Percentiles rank a stretch among this genome's conserved stretches.
These are phyloP conservation scores for Parathielavia hyrcaniae DNA, from an alignment of 495 filamentous ascomycete species.

Conservation along the genomic window DNA sequence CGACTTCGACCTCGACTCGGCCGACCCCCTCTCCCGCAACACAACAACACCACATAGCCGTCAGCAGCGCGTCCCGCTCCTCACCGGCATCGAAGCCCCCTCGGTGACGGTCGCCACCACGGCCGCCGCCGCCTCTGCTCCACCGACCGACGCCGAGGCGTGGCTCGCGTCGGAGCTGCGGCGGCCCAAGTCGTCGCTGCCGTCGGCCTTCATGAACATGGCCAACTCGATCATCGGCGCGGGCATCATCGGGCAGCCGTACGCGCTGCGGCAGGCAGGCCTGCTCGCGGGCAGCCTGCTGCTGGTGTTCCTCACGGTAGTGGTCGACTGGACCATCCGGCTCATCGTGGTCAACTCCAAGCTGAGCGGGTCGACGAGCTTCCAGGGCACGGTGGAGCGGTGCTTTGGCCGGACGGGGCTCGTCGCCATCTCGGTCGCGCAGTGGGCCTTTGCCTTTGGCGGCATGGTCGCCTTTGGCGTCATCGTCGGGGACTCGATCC, in stretches of 20 bases:
- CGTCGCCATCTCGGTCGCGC: slow-evolving; percentile 82
- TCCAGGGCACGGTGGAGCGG: slow-evolving; percentile 89
- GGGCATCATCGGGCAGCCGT: slow-evolving; percentile 95
- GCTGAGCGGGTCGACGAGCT: slow-evolving; percentile 81
- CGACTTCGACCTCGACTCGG: slow-evolving; percentile 35
- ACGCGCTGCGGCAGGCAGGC: slow-evolving; percentile 87
- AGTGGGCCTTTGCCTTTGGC: slow-evolving; percentile 97
- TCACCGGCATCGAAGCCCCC: slow-evolving; percentile 83
- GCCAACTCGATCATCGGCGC: slow-evolving; percentile 97
- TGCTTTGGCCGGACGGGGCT: slow-evolving; percentile 87
- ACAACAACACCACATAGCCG: not conserved
- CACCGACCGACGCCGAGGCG: slow-evolving; percentile 33
- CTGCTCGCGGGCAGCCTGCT: slow-evolving; percentile 72
- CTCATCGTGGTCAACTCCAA: slow-evolving; percentile 96
- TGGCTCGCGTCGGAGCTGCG: slow-evolving; percentile 41
- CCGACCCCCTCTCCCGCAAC: slow-evolving; percentile 17
- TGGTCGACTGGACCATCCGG: slow-evolving; percentile 93
- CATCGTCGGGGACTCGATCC: slow-evolving; percentile 93
- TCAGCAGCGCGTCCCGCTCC: slow-evolving; percentile 59
- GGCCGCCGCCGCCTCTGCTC: slow-evolving; percentile 52
- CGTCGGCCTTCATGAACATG: slow-evolving; percentile 90
- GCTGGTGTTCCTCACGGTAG: slow-evolving; percentile 69
- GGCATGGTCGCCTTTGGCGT: slow-evolving; percentile 98
- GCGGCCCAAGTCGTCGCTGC: slow-evolving; percentile 45
- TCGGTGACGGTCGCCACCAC: slow-evolving; percentile 69